phyloP scores from a whole-genome alignment of 2,329 filamentous ascomycete genomes.

The Trichoderma citrinoviride region DNA sequence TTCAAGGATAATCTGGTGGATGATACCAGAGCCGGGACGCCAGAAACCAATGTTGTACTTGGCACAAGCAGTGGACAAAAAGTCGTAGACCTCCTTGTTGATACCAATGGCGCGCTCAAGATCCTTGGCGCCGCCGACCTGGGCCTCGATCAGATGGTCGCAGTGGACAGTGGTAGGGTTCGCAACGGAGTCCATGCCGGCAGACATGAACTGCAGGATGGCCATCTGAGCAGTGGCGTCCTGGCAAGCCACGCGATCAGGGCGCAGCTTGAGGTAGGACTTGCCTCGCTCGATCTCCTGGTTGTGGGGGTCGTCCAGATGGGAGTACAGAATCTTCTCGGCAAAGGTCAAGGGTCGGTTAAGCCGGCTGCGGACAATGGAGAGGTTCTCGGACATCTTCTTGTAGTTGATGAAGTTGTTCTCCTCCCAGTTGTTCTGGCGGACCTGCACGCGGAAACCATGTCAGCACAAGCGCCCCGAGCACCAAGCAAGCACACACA shows the following conservation, averaged over 20 bases:
- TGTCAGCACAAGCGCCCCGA: conserved; percentile 24
- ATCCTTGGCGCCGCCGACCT: conserved; percentile 91
- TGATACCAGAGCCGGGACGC: conserved; percentile 97
- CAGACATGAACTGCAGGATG: conserved; percentile 99
- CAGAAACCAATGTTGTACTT: conserved; percentile 99
- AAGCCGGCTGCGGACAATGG: conserved; percentile 82
- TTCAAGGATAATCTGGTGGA: conserved; percentile 97
- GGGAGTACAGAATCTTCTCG: conserved; percentile 99
- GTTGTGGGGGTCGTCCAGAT: conserved; percentile 92
- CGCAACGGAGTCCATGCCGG: conserved; percentile 91
- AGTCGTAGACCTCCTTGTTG: conserved; percentile 99
- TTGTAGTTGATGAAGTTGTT: conserved; percentile 98
- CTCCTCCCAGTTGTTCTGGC: conserved; percentile 96
- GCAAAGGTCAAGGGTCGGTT: conserved; percentile 92
- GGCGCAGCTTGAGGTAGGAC: conserved; percentile 94
- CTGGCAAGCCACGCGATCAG: conserved; percentile 97
- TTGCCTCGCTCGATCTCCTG: conserved; percentile 95
- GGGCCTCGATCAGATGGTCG: conserved; percentile 98
- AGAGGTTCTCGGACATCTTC: conserved; percentile 98
- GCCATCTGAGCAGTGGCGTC: conserved; percentile 99
- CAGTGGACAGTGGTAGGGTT: conserved; percentile 97
- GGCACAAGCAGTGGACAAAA: conserved; percentile 86
- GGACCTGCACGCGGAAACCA: conserved; percentile 51
- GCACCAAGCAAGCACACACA: background rate
- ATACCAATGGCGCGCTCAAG: conserved; percentile 83